A percentile compares a stretch with the other conserved stretches of the same genome.
These are phyloP conservation scores for Neurospora sp. DNA, from an alignment of 2,329 filamentous ascomycete genomes.

Conservation along the genomic window DNA sequence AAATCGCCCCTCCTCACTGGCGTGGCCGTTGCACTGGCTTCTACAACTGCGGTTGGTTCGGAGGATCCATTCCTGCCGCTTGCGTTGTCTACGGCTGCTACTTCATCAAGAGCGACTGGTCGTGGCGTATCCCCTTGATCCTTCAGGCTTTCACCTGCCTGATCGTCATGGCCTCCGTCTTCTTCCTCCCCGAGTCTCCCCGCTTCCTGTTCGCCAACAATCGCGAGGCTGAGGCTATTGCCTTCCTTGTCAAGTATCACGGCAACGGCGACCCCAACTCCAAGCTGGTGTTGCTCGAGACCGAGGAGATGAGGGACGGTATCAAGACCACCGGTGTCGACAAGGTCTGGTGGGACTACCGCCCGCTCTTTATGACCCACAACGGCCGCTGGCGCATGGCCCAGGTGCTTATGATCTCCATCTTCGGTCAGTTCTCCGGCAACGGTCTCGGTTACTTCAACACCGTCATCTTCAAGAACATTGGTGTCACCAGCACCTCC, in stretches of 20 bases:
- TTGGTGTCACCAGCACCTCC: slow-evolving; percentile 27
- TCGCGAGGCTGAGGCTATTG: slow-evolving; percentile 29
- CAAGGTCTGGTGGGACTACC: slow-evolving; percentile 38
- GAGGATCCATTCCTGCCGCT: slow-evolving; percentile 40
- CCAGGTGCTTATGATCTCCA: slow-evolving; percentile 40
- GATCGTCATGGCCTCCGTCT: slow-evolving; percentile 28
- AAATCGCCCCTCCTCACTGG: slow-evolving; percentile 40
- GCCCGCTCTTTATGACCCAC: slow-evolving; percentile 33
- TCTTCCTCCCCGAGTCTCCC: slow-evolving; percentile 32
- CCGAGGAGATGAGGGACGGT: slow-evolving; percentile 32
- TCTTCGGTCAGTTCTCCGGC: slow-evolving; percentile 42
- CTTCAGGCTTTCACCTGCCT: slow-evolving; percentile 36
- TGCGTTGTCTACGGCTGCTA: slow-evolving; percentile 38
- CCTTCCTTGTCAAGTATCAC: slow-evolving; percentile 33
- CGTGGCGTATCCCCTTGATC: slow-evolving; percentile 40
- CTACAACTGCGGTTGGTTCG: slow-evolving; percentile 46
- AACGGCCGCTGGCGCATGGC: slow-evolving; percentile 37
- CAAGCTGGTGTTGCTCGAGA: slow-evolving; percentile 29
- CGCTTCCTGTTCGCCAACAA: slow-evolving; percentile 33
- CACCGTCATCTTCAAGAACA: slow-evolving; percentile 33
- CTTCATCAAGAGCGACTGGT: slow-evolving; percentile 33
- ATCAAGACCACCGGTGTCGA: slow-evolving; percentile 36
- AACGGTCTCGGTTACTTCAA: slow-evolving; percentile 43
- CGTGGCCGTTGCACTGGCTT: slow-evolving; percentile 37
- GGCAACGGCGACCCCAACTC: slow-evolving; percentile 31